These are phyloP conservation scores for Blumeria hordei DNA, from an alignment of 2,329 filamentous ascomycete genomes.

Conservation along the genomic window DNA sequence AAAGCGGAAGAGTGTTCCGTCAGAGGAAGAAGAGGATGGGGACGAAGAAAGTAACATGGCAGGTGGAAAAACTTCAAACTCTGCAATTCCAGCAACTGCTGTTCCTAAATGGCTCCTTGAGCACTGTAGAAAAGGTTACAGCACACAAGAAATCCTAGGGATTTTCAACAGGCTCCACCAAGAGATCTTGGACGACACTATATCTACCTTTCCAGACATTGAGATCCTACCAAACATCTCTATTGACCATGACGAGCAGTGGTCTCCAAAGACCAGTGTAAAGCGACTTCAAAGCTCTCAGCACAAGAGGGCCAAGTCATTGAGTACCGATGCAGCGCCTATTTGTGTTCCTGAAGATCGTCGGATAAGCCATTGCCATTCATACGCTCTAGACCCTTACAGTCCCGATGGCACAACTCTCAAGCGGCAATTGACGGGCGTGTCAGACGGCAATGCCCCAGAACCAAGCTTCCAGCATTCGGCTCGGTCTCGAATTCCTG, in stretches of 20 bases:
- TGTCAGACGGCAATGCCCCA: neutral
- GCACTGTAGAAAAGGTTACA: slow-evolving; percentile 15
- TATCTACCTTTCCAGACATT: slow-evolving; percentile 18
- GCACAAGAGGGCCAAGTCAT: slow-evolving; percentile 15
- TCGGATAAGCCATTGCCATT: slow-evolving; percentile 7
- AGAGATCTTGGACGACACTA: slow-evolving; percentile 15
- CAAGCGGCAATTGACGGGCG: neutral
- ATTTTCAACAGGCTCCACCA: slow-evolving; percentile 17
- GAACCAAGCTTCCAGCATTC: neutral
- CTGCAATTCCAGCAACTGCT: slow-evolving; percentile 11
- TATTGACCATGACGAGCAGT: slow-evolving; percentile 11
- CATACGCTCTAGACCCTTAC: neutral
- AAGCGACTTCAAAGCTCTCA: slow-evolving; percentile 7
- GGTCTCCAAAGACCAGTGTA: slow-evolving; percentile 12
- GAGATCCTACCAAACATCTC: slow-evolving; percentile 18
- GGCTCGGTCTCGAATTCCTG: slow-evolving; percentile 1
- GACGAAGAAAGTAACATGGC: slow-evolving; percentile 6
- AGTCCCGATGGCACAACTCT: neutral
- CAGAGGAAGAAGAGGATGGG: slow-evolving; percentile 7
- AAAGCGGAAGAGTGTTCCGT: slow-evolving; percentile 10
- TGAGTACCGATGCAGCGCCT: slow-evolving; percentile 8
- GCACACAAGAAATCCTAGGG: slow-evolving; percentile 15
- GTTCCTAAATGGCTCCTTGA: slow-evolving; percentile 14
- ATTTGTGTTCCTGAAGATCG: slow-evolving; percentile 4
- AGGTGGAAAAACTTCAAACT: slow-evolving; percentile 4